Conservation (phyloP, 169 alveolate genomes). For the Plasmodium adleri region DNA sequence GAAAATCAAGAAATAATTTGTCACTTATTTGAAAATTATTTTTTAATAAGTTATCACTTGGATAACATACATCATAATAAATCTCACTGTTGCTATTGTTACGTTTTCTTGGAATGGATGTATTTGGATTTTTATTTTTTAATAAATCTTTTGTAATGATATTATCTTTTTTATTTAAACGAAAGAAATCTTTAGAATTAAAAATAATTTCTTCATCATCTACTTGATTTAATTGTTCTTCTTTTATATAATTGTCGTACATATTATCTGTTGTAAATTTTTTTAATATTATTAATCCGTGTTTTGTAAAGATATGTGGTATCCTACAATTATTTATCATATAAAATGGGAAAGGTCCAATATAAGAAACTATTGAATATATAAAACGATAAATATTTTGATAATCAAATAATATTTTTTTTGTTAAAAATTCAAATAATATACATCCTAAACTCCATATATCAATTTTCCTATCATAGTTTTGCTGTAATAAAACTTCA, state of each 20-base stretch:
- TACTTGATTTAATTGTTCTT: constrained; percentile 44
- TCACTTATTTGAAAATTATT: constrained; percentile 58
- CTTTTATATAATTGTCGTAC: constrained; percentile 28
- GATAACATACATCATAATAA: constrained; percentile 73
- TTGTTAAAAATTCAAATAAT: constrained; percentile 95
- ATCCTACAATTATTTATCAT: constrained; percentile 79
- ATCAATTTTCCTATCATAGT: constrained; percentile 97
- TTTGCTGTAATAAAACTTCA: constrained; percentile 97
- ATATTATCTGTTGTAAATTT: constrained; percentile 27
- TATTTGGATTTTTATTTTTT: constrained; percentile 8
- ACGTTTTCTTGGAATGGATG: not conserved
- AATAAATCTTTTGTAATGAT: constrained; percentile 25
- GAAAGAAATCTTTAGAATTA: constrained; percentile 70
- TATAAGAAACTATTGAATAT: constrained; percentile 86
- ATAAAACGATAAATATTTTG: constrained; percentile 87
- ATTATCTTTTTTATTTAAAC: constrained; percentile 39
- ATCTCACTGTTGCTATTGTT: constrained; percentile 12
- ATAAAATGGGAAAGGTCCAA: constrained; percentile 88
- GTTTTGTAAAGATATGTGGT: constrained; percentile 74
- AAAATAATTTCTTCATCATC: constrained; percentile 67
- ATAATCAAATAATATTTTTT: constrained; percentile 90
- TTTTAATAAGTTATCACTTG: constrained; percentile 58
- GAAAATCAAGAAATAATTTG: constrained; percentile 58
- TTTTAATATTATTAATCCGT: constrained; percentile 58
- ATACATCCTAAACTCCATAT: constrained; percentile 99